A percentile compares a stretch with the other conserved stretches of the same genome.
These are phyloP conservation scores for Paecilomyces sp. DNA, from an alignment of 2,329 filamentous ascomycete species.

Conservation along the genomic window DNA sequence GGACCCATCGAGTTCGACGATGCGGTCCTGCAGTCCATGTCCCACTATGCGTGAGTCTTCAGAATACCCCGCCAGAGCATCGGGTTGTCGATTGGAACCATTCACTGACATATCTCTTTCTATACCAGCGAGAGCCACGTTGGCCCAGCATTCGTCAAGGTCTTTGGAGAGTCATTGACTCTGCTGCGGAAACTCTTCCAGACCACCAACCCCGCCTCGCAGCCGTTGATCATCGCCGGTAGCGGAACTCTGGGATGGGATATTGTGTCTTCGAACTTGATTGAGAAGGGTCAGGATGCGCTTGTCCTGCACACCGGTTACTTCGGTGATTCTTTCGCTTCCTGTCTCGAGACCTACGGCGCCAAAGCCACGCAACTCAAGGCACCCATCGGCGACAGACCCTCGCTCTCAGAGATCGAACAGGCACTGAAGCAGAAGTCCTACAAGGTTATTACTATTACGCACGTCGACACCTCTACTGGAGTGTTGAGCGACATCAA, in stretches of 20 bases:
- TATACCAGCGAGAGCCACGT: slow-evolving; percentile 79
- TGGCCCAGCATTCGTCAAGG: slow-evolving; percentile 76
- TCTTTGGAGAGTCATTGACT: slow-evolving; percentile 81
- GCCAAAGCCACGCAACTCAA: slow-evolving; percentile 84
- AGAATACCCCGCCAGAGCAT: background rate
- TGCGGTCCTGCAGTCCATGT: slow-evolving; percentile 91
- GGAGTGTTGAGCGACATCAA: slow-evolving; percentile 91
- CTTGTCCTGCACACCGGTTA: slow-evolving; percentile 94
- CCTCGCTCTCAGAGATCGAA: slow-evolving; percentile 81
- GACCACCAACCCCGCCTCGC: slow-evolving; percentile 70
- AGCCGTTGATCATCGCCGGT: slow-evolving; percentile 89
- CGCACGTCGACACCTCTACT: slow-evolving; percentile 95
- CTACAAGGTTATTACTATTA: slow-evolving; percentile 92
- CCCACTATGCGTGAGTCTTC: slow-evolving; percentile 61
- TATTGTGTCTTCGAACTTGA: slow-evolving; percentile 84
- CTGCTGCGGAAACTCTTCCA: slow-evolving; percentile 93
- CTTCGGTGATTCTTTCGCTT: slow-evolving; percentile 90
- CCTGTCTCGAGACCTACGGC: slow-evolving; percentile 87
- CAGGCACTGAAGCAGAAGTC: slow-evolving; percentile 80
- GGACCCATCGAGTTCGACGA: slow-evolving; percentile 98
- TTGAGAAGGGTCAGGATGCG: slow-evolving; percentile 82
- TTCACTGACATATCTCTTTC: background rate
- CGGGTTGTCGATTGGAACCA: background rate
- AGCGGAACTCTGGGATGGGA: slow-evolving; percentile 97
- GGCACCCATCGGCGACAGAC: slow-evolving; percentile 79